Base-by-base conservation (phyloP, 1,139 yeast genomes). In the Schizosaccharomyces versatilis region DNA sequence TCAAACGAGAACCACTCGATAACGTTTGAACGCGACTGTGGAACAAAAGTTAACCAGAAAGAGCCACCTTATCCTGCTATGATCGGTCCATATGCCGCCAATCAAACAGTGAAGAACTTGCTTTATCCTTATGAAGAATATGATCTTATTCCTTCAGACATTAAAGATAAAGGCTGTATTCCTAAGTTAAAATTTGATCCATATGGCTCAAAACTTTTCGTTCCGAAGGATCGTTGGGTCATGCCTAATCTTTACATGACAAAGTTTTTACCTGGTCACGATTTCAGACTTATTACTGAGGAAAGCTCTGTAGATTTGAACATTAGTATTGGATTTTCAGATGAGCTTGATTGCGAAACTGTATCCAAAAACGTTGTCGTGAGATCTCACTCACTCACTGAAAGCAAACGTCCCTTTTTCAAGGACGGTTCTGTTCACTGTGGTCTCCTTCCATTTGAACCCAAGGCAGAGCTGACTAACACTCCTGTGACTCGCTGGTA, bases 71-170 rank as follows among this genome's bases (percentile, higher is more conserved):
- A 55, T 51, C 53, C 53, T 24, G 51, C 56, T 17, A 36, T 53
- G 36, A 38, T 55, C 19, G 55, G 54, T 10, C 57, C 57, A 12
- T 55, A 17, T 38, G 47, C 41, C 17, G 40, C 36, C 8, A 32
- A 40, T n/a, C 47, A 53, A 2, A 55, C 55, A 7, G 53, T 55
- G 19, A 40, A 54, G 38, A 55, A 53, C 36, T 17, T 55, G 44
- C 47, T 55, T 19, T 55, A 38, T 41, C 57, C 57, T 7, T 53
- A 55, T 36, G 57, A 55, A 14, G 55, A 53, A 38, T n/a, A 39
- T 8, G 41, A 17, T 15, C 53, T 55, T n/a, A 36, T 48, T 3
- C 12, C 41, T 14, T 55, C 57, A 3, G 54, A 17, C 24, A 47
- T n/a, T 53, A 32, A 53, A 24, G 36, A 55, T 40, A 48, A 41